Evolutionary conservation across 2,329 filamentous ascomycete genomes (phyloP).

Genomic region (Leptoxyphium fumago): DNA sequence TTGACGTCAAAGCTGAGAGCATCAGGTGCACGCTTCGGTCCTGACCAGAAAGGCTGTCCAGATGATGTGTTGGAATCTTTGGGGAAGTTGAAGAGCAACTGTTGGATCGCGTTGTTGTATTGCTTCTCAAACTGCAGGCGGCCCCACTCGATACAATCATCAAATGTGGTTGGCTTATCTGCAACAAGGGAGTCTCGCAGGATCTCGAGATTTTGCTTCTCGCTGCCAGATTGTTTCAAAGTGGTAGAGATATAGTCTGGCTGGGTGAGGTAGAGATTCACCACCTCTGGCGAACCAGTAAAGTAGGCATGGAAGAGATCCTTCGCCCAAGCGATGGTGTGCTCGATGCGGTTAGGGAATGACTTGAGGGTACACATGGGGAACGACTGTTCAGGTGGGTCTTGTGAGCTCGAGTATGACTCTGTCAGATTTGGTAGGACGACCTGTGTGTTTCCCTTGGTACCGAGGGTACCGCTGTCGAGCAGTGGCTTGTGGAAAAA

Average conservation of each 20-base stretch:
- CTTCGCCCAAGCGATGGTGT: conserved; percentile 95
- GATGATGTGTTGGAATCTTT: conserved; percentile 81
- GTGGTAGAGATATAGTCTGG: conserved; percentile 78
- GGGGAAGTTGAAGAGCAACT: conserved; percentile 92
- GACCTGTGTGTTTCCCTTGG: conserved; percentile 97
- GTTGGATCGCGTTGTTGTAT: conserved; percentile 92
- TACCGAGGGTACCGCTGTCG: conserved; percentile 94
- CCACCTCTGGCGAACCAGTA: conserved; percentile 82
- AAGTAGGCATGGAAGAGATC: conserved; percentile 92
- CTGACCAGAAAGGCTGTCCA: conserved; percentile 92
- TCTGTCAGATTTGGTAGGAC: conserved; percentile 83
- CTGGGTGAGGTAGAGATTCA: conserved; percentile 79
- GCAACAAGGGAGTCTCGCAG: conserved; percentile 82
- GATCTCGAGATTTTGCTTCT: conserved; percentile 84
- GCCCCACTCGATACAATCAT: conserved; percentile 94
- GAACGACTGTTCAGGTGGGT: conserved; percentile 96
- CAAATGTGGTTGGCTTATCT: conserved; percentile 80
- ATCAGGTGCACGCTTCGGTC: conserved; percentile 90
- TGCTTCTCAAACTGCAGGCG: conserved; percentile 88
- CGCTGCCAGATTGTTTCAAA: conserved; percentile 83
- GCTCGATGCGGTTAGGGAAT: conserved; percentile 96
- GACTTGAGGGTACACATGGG: conserved; percentile 96
- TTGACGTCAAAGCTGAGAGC: conserved; percentile 75
- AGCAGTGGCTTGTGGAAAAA: conserved; percentile 96
- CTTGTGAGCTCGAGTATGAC: conserved; percentile 93